These are phyloP conservation scores for Paramecium biaurelia DNA, from an alignment of 73 alveolate species.

Conservation along the genomic window DNA sequence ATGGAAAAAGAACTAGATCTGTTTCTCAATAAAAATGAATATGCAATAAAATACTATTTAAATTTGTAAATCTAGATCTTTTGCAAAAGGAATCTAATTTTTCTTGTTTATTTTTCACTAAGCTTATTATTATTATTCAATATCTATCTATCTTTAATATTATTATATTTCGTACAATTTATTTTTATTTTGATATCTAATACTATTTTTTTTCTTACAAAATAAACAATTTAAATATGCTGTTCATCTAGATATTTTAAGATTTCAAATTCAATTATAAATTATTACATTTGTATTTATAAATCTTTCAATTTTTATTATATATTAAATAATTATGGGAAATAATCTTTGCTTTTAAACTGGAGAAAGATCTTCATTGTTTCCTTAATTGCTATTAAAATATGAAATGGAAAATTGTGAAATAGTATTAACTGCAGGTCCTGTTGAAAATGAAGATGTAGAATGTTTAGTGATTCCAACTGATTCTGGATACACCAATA, in stretches of 20 bases:
- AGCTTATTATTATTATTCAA: no score
- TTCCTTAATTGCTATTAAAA: background rate
- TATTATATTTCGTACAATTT: no score
- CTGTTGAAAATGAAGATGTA: conserved; percentile 29
- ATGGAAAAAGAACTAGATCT: background rate
- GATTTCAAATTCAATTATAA: background rate
- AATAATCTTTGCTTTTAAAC: conserved; percentile 26
- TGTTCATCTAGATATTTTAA: background rate
- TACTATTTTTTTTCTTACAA: background rate
- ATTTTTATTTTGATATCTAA: background rate
- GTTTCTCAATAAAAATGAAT: background rate
- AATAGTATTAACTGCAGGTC: background rate
- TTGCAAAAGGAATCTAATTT: background rate
- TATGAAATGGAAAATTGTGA: background rate
- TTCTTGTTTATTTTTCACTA: background rate
- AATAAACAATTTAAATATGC: no score
- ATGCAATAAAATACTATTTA: background rate
- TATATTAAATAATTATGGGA: conserved; percentile 14
- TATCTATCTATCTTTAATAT: no score
- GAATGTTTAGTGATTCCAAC: conserved; percentile 12
- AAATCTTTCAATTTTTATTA: no score
- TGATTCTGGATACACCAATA: conserved; percentile 7
- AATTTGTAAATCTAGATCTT: background rate
- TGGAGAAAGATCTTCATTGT: background rate
- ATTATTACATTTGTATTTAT: background rate